Evolutionary conservation across 495 filamentous ascomycete genomes (phyloP).

Genomic region (Tuber indicum): DNA sequence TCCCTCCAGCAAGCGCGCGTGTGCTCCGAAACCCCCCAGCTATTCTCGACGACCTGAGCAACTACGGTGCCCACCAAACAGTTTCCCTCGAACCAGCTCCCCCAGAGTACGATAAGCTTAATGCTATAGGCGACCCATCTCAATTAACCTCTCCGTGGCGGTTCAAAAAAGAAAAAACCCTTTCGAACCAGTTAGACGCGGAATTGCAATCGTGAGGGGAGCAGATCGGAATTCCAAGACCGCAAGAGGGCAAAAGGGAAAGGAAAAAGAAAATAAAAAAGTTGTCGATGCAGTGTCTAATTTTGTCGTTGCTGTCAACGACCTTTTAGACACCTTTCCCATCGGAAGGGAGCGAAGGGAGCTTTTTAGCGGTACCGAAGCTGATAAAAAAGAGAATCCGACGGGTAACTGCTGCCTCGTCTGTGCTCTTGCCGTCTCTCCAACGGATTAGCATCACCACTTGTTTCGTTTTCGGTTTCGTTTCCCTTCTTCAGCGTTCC

Average conservation of each 20-base stretch:
- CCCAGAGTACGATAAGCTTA: not conserved
- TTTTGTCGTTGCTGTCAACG: constrained; percentile 4
- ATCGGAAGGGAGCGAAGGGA: constrained; percentile 1
- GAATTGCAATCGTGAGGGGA: constrained; percentile 8
- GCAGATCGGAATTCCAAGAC: not conserved
- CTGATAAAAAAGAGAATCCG: not conserved
- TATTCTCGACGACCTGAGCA: constrained; percentile 19
- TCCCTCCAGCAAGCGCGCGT: constrained; percentile 24
- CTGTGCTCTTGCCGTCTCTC: not conserved
- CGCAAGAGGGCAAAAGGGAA: not conserved
- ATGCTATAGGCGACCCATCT: not conserved
- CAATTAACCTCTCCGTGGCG: not conserved
- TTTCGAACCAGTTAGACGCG: constrained; percentile 20
- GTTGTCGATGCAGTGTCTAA: constrained; percentile 2
- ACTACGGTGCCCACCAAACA: constrained; percentile 11
- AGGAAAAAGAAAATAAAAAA: not conserved
- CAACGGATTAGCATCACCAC: constrained; percentile 13
- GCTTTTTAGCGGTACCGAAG: not conserved
- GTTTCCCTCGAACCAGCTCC: constrained; percentile 18
- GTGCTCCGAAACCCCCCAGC: constrained; percentile 21
- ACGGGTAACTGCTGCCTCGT: not conserved
- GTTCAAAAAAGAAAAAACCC: constrained; percentile 16
- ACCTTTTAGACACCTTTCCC: constrained; percentile 1
- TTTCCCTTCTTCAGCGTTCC: constrained; percentile 27
- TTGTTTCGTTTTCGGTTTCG: constrained; percentile 14